Percentiles rank a stretch among this genome's conserved stretches.
Evolutionary conservation across 495 filamentous ascomycete genomes (phyloP).

Genomic region (Penicillium crystallinum): DNA sequence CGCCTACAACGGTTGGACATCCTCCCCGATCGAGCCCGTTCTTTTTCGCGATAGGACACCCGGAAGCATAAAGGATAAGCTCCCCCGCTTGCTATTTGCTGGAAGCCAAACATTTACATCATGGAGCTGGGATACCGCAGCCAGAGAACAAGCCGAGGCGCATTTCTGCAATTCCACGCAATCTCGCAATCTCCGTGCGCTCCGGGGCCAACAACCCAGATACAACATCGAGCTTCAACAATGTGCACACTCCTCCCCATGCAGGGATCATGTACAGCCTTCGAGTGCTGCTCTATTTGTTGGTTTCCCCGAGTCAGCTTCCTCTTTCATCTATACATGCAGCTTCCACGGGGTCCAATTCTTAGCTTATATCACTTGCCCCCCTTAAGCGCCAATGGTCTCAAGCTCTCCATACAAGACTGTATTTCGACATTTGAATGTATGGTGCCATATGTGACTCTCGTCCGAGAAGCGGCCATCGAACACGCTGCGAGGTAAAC

Average conservation of each 20-base stretch:
- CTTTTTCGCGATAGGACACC: slow-evolving; percentile 1
- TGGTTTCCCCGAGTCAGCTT: neutral
- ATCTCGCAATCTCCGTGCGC: slow-evolving; percentile 13
- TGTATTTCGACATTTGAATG: neutral
- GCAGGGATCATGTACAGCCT: neutral
- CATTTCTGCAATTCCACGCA: slow-evolving; percentile 9
- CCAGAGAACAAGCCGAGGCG: neutral
- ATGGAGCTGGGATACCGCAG: neutral
- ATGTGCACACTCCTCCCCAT: neutral
- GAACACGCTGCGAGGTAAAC: too few relatives aligned
- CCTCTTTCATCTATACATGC: neutral
- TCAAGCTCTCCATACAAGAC: neutral
- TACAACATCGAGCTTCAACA: slow-evolving; percentile 12
- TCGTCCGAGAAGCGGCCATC: too few relatives aligned
- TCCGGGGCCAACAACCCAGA: slow-evolving; percentile 1
- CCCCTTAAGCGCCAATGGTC: neutral
- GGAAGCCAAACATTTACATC: neutral
- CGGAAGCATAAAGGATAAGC: neutral
- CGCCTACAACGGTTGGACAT: neutral
- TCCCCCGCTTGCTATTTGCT: neutral
- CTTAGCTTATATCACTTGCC: neutral
- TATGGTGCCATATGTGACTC: neutral
- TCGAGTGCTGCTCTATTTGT: neutral
- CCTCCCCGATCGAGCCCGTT: slow-evolving; percentile 5
- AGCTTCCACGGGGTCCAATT: neutral